phyloP scores from a whole-genome alignment of 331 rosid species.

The Saraca asoca region DNA sequence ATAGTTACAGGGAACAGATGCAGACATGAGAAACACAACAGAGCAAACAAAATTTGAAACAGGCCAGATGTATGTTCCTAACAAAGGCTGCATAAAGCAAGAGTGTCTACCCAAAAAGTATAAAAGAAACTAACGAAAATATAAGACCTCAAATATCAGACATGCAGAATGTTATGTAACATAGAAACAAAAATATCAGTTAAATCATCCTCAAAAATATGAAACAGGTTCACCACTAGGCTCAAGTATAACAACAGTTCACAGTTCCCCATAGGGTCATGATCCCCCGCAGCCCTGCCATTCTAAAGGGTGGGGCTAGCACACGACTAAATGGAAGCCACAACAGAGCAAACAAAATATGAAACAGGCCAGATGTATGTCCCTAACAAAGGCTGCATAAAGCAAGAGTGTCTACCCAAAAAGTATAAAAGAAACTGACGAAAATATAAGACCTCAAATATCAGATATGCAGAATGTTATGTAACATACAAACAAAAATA shows the following conservation, averaged over 20 bases:
- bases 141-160: neutral
- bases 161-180: neutral
- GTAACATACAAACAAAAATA: neutral
- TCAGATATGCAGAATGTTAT: neutral
- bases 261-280: too few relatives aligned
- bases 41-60: neutral
- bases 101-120: too few relatives aligned
- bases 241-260: neutral
- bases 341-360: neutral
- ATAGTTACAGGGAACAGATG: neutral
- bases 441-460: neutral
- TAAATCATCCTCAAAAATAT: neutral
- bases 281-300: too few relatives aligned
- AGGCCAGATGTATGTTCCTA: neutral
- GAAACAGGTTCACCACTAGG: too few relatives aligned
- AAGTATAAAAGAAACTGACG: neutral
- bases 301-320: too few relatives aligned
- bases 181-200: neutral
- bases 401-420: neutral
- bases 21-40: neutral
- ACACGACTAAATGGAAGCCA: too few relatives aligned
- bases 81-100: neutral
- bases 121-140: neutral
- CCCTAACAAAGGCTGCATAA: neutral
- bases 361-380: neutral